Conservation (phyloP, 306 rosid genomes). For the Prunus mume region DNA sequence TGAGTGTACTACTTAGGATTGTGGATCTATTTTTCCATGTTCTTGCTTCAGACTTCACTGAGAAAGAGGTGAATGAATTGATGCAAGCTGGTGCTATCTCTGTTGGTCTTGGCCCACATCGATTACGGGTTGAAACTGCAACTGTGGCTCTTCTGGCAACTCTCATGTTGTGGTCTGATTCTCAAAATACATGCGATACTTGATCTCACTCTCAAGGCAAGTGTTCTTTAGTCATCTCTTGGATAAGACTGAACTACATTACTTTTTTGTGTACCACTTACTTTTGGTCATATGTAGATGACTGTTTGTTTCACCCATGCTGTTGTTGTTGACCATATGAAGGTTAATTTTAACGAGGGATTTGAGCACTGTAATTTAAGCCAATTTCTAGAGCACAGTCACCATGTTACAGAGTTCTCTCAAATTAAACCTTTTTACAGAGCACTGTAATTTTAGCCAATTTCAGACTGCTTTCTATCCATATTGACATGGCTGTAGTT, state of each 20-base stretch:
- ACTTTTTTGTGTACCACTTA: not conserved
- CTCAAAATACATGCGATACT: conserved; percentile 28
- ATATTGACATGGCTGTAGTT: not conserved
- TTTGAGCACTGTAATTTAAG: not conserved
- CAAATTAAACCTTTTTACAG: not conserved
- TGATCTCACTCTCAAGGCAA: conserved; percentile 31
- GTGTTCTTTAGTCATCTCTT: conserved; percentile 17
- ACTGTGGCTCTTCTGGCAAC: conserved; percentile 74
- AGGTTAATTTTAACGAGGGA: not conserved
- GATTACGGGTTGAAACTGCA: conserved; percentile 93
- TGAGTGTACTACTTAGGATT: not conserved
- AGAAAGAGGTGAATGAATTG: conserved; percentile 62
- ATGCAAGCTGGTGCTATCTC: conserved; percentile 71
- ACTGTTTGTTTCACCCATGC: not conserved
- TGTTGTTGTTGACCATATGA: not conserved
- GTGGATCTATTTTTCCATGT: conserved; percentile 14
- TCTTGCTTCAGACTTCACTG: conserved; percentile 65
- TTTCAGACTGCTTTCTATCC: not conserved
- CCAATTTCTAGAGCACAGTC: not conserved
- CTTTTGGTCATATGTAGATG: not conserved
- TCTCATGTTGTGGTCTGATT: conserved; percentile 82
- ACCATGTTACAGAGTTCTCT: not conserved
- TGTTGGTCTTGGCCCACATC: conserved; percentile 83
- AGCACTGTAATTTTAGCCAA: too few species aligned
- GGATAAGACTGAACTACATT: not conserved